Evolutionary conservation across 352 stramenopile species (phyloP), one percentile per base, ranked within the genome.

Genomic region (Globisporangium parvum): DNA sequence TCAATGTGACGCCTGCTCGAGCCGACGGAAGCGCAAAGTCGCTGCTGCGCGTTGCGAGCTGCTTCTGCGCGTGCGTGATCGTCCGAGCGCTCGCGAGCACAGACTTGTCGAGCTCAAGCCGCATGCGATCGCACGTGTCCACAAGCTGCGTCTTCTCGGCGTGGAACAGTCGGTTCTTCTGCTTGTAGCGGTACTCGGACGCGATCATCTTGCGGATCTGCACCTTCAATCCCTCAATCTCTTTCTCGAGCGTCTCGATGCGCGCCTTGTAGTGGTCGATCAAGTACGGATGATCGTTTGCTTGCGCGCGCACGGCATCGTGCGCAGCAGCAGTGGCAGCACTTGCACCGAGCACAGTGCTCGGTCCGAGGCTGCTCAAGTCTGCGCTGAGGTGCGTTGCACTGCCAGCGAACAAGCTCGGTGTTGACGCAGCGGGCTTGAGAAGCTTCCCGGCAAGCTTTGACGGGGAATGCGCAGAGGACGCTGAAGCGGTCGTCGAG

Each of bases 141-240:
- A 73, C 52, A n/a, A 91, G 69, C 37, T 75, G 66, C 21, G 66
- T 56, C 46, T 73, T 78, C 59, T 88, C 81, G 14, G 61, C 55
- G 12, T 62, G 58, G 33, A 87, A 65, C 10, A 78, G 48, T 1
- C 70, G 67, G 33, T 85, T 88, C 57, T 87, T 85, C 41, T 87
- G 78, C 62, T 88, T 90, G 63, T 87, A 68, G 10, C 71, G 70
- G 53, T 90, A 85, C 57, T 92, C 77, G 8, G 75, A 84, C 26
- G 79, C 77, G 51, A 90, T 89, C 76, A 92, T 85, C 47, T 86
- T 88, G 53, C 79, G 77, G 57, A 92, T 80, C 55, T 88, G 81
- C 31, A 84, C 55, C 44, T 88, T 79, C 24, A 90, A 55, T 0
- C 65, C 71, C 44, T 90, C 75, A 5, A 83, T 72, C 23, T 87